Percentiles rank a stretch among this genome's conserved stretches.
phyloP scores from a whole-genome alignment of 2,329 filamentous ascomycete species.

The Hymenoscyphus linearis region DNA sequence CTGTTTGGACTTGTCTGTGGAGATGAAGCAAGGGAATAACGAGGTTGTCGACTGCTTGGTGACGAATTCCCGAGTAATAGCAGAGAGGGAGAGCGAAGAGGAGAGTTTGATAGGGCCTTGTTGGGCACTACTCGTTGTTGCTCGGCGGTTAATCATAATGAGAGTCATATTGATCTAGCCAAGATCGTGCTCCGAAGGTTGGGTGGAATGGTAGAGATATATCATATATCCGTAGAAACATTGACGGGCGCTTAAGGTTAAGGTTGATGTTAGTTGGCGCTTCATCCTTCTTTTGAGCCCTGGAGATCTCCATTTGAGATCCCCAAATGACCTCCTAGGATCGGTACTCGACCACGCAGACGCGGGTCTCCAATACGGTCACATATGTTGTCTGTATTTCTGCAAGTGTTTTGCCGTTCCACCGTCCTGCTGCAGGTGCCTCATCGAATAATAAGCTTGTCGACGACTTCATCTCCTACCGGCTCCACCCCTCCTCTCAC shows the following conservation, averaged over 20 bases:
- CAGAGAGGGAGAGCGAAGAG: not conserved
- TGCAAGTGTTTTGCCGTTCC: conserved; percentile 9
- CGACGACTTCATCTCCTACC: conserved; percentile 3
- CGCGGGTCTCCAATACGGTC: conserved; percentile 9
- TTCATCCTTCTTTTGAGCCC: not conserved
- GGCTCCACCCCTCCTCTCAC: conserved; percentile 5
- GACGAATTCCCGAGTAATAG: not conserved
- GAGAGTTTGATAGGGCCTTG: not conserved
- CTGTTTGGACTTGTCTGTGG: not conserved
- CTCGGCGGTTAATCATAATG: not conserved
- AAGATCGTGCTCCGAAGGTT: not conserved
- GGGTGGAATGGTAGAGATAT: not conserved
- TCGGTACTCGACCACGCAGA: not conserved
- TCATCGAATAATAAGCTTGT: conserved; percentile 12
- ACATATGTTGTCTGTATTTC: conserved; percentile 5
- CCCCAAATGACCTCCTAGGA: not conserved
- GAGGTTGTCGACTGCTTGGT: not conserved
- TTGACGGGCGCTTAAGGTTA: not conserved
- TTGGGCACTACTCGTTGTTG: not conserved
- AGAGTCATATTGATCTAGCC: not conserved
- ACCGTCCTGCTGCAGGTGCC: conserved; percentile 2
- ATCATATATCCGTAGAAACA: conserved; percentile 1
- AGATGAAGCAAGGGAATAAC: not conserved
- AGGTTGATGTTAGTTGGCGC: not conserved
- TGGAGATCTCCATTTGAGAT: not conserved